Conservation (phyloP, 345 rosid species). For the Sonneratia caseolaris region DNA sequence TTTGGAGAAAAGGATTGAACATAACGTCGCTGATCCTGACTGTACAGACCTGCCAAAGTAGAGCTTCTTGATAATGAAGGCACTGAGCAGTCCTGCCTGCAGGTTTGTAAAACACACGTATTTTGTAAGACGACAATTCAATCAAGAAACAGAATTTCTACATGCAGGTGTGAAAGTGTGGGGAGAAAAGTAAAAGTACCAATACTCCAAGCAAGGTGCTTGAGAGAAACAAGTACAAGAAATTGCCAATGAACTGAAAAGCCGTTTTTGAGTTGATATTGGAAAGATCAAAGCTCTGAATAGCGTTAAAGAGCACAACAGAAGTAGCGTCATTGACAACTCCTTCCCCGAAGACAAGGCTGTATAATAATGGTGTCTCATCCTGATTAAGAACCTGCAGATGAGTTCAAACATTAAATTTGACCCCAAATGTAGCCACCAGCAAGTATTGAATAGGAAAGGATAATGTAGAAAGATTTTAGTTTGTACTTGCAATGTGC, state of each 20-base stretch:
- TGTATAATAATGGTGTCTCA: slow-evolving; percentile 77
- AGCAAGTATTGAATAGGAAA: neutral
- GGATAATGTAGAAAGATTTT: neutral
- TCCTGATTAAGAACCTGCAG: slow-evolving; percentile 85
- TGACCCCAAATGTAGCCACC: neutral
- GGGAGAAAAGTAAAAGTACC: slow-evolving; percentile 19
- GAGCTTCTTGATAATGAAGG: slow-evolving; percentile 70
- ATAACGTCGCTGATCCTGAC: neutral
- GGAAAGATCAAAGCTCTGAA: slow-evolving; percentile 75
- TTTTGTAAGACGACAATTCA: neutral
- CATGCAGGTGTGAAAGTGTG: too few relatives aligned
- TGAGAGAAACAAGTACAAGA: slow-evolving; percentile 58
- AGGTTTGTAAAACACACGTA: slow-evolving; percentile 12
- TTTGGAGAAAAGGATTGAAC: neutral
- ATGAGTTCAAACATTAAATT: slow-evolving; percentile 1
- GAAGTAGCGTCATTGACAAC: slow-evolving; percentile 97
- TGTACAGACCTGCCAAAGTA: slow-evolving; percentile 65
- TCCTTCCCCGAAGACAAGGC: slow-evolving; percentile 94
- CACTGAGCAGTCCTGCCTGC: slow-evolving; percentile 90
- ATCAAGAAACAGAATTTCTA: neutral
- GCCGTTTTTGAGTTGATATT: slow-evolving; percentile 44
- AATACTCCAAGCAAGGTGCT: slow-evolving; percentile 75
- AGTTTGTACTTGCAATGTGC: slow-evolving; percentile 73
- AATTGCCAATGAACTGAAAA: slow-evolving; percentile 57
- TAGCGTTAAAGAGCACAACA: slow-evolving; percentile 88